Evolutionary conservation across 345 rosid species (phyloP).

Genomic region (Sisymbrium altissimum): DNA sequence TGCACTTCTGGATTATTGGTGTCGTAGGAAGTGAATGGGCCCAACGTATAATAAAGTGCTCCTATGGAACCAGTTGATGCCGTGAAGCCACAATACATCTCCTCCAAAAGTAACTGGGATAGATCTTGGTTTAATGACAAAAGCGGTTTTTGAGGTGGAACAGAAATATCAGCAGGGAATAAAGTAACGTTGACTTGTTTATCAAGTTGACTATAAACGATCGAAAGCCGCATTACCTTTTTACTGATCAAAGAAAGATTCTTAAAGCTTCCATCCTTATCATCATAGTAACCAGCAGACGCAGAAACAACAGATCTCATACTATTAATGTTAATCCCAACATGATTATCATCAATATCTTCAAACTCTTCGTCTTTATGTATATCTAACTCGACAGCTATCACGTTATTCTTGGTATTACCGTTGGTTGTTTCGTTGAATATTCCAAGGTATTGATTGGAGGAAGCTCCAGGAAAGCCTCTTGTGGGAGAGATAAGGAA

Average conservation of each 20-base stretch:
- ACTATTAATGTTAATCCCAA: conserved; percentile 66
- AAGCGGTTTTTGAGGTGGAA: conserved; percentile 39
- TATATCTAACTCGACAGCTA: conserved; percentile 81
- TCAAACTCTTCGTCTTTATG: conserved; percentile 56
- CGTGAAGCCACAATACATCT: conserved; percentile 66
- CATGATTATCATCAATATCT: conserved; percentile 74
- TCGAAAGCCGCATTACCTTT: conserved; percentile 47
- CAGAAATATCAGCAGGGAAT: conserved; percentile 36
- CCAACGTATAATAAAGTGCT: not conserved
- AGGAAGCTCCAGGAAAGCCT: conserved; percentile 39
- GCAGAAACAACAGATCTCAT: conserved; percentile 52
- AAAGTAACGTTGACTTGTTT: conserved; percentile 57
- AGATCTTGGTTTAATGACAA: conserved; percentile 56
- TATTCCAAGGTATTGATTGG: conserved; percentile 66
- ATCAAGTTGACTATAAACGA: conserved; percentile 54
- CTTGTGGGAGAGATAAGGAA: conserved; percentile 58
- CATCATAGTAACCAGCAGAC: conserved; percentile 50
- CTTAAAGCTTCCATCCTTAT: conserved; percentile 23
- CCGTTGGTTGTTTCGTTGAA: conserved; percentile 47
- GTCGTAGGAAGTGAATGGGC: too few species aligned
- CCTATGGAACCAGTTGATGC: conserved; percentile 60
- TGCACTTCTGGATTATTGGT: too few species aligned
- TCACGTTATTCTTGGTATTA: conserved; percentile 48
- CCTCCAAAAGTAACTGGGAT: conserved; percentile 42
- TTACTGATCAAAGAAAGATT: conserved; percentile 46